Conservation (phyloP, 495 filamentous ascomycete species). For the Stereocaulon alpinum region DNA sequence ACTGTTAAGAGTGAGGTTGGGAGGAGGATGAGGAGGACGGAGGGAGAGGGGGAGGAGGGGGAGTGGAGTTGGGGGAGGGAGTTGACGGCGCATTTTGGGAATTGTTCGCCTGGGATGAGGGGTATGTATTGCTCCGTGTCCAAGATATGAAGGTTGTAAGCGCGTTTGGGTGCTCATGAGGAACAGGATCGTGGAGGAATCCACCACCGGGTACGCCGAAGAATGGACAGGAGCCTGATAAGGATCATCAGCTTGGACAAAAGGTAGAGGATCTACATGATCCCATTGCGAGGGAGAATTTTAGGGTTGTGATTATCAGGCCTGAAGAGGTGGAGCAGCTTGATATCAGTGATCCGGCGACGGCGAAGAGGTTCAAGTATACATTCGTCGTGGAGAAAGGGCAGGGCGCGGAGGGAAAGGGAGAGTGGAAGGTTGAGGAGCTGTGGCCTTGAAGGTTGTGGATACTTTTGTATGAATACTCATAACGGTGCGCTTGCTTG, state of each 20-base stretch:
- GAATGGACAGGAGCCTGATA: constrained; percentile 34
- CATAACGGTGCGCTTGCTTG: too few species aligned
- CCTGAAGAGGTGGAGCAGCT: constrained; percentile 71
- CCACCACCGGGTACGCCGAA: constrained; percentile 63
- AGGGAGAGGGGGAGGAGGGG: constrained; percentile 20
- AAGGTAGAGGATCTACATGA: constrained; percentile 60
- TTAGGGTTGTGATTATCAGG: constrained; percentile 72
- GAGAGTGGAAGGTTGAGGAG: constrained; percentile 65
- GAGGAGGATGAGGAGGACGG: constrained; percentile 24
- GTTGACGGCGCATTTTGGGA: constrained; percentile 78
- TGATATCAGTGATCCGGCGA: constrained; percentile 59
- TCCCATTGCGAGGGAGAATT: constrained; percentile 60
- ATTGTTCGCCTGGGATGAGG: constrained; percentile 64
- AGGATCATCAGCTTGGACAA: constrained; percentile 50
- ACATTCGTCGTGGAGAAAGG: constrained; percentile 32
- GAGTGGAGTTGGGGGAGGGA: constrained; percentile 64
- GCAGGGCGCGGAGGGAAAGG: constrained; percentile 28
- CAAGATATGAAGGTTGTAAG: too few species aligned
- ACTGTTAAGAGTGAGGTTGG: constrained; percentile 33
- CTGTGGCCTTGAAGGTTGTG: constrained; percentile 56
- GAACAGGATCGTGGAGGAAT: constrained; percentile 62
- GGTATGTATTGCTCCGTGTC: constrained; percentile 38
- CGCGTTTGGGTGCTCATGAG: too few species aligned
- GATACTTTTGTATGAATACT: too few species aligned
- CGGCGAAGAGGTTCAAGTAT: constrained; percentile 56